Conservation (phyloP, 148 eudicot species). For the Bassia scoparia region DNA sequence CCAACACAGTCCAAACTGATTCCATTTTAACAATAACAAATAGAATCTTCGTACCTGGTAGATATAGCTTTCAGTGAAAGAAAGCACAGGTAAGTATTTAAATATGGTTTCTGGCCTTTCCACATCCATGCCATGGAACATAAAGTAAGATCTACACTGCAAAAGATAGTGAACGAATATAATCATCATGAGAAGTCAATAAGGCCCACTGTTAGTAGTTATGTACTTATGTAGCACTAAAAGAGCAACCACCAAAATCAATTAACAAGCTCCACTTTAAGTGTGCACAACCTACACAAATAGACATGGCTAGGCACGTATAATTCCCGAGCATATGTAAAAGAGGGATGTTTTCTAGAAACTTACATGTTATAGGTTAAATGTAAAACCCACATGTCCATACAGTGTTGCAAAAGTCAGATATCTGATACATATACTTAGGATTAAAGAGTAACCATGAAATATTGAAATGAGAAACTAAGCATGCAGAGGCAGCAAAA, state of each 20-base stretch:
- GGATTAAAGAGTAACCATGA: background rate
- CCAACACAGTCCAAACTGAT: background rate
- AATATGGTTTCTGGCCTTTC: constrained; percentile 55
- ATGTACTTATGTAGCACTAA: background rate
- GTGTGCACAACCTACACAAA: background rate
- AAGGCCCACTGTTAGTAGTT: background rate
- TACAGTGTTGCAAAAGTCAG: background rate
- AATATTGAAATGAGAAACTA: background rate
- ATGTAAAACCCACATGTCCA: background rate
- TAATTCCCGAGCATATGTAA: no score
- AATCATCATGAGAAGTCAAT: constrained; percentile 3
- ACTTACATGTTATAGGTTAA: background rate
- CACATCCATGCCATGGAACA: constrained; percentile 89
- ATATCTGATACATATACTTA: background rate
- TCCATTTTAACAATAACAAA: background rate
- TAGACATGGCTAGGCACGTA: background rate
- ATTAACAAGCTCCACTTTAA: background rate
- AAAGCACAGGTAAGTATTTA: constrained; percentile 78
- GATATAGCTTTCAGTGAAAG: constrained; percentile 88
- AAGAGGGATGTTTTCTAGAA: background rate
- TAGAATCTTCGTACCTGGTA: constrained; percentile 61
- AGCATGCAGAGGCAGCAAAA: background rate
- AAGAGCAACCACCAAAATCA: background rate
- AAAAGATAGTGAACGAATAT: background rate
- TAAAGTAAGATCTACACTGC: constrained; percentile 96